Evolutionary conservation across 1,284 basidiomycete genomes (phyloP), one percentile per base, ranked within the genome.

Genomic region (Ceratobasidium sp.): DNA sequence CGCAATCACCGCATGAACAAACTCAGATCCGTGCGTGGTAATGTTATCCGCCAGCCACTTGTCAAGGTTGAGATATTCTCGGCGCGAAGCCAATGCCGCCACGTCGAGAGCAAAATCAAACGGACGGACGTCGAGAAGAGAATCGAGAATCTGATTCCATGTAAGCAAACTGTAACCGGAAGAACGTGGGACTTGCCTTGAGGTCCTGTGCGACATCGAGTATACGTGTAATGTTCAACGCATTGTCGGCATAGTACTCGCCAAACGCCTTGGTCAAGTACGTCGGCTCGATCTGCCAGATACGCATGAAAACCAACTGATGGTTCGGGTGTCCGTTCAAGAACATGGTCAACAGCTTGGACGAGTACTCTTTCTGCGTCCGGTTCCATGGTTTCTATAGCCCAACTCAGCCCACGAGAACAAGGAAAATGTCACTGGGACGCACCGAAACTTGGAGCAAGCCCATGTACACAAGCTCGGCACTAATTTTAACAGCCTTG

Each of bases 11-110:
- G 91, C 87, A 69, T 90, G 87, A 50, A 98, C 83, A 75, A 98
- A 98, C 71, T 93, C 91, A 44, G 85, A 84, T 1, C 92, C 92
- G 73, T 95, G 90, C 50, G 82, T 79, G 14, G 86, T 81, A 46
- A 97, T 90, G 74, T 92, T 90, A 77, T 95, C 91, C 42, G 91
- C 87, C 3, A 99, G 83, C 95, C 95, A 99, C 78, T 96, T 93
- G 79, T 98, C 95, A 56, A 99, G 83, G 74, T 98, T 95, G 74
- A 99, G 83, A 75, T 94, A 93, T 77, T 99, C 96, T 73, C 94
- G 83, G 54, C 94, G 89, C 47, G 93, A 94, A 1, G 95, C 95
- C 25, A 98, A 80, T 4, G 95, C 89, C 14, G 97, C 97, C 44
- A 98, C 89, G 76, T 99, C 97, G 57, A 96, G 85, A 16, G 90